Conservation (phyloP, 2,329 filamentous ascomycete genomes). For the Diatrype stigma region DNA sequence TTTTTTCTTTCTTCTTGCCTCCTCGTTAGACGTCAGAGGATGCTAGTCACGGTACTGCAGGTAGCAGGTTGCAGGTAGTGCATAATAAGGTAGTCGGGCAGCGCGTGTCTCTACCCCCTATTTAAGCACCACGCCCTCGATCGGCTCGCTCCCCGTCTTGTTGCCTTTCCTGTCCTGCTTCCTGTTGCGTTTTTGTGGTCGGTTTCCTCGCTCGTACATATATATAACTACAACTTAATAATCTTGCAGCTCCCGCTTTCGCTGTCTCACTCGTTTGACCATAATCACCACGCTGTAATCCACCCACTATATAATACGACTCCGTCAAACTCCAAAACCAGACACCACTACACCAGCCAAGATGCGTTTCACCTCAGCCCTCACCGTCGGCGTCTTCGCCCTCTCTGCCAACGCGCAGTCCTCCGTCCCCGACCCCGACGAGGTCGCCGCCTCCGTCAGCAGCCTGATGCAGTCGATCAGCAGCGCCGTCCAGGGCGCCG, state of each 20-base stretch:
- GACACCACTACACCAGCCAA: slow-evolving; percentile 28
- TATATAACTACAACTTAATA: not conserved
- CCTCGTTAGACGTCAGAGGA: no score
- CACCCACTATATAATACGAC: slow-evolving; percentile 14
- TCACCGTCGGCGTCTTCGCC: slow-evolving; percentile 48
- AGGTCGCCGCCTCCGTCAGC: slow-evolving; percentile 17
- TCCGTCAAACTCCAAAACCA: not conserved
- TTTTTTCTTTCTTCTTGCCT: no score
- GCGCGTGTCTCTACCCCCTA: no score
- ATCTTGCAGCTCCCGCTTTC: not conserved
- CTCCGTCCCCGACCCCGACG: slow-evolving; percentile 19
- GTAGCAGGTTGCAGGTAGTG: no score
- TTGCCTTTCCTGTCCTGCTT: no score
- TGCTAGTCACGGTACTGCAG: no score
- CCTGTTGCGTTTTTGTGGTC: not conserved
- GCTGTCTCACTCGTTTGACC: not conserved
- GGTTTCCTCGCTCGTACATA: not conserved
- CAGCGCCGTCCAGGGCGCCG: slow-evolving; percentile 17
- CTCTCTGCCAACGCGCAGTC: slow-evolving; percentile 43
- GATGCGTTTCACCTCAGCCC: slow-evolving; percentile 53
- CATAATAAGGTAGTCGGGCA: no score
- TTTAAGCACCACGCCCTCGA: no score
- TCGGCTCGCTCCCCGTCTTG: no score
- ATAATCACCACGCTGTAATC: no score
- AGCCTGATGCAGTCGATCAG: not conserved